Percentiles rank a stretch among this genome's conserved stretches.
Conservation (phyloP, 352 stramenopile genomes). For the Phytophthora europaea region DNA sequence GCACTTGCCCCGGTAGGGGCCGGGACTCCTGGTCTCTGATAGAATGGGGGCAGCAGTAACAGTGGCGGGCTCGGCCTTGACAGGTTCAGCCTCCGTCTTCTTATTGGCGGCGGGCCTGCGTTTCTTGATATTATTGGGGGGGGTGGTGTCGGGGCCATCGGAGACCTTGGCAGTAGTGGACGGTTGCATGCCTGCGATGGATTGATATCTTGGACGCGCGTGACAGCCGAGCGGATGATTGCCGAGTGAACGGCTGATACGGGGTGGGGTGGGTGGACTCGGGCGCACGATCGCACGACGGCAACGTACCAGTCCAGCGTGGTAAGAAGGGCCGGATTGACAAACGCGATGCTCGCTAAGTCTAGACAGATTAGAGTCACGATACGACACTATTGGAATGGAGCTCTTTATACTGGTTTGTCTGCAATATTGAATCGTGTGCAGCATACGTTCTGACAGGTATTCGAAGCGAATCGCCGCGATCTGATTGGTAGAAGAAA, state of each 20-base stretch:
- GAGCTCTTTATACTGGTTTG: neutral
- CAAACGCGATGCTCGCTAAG: neutral
- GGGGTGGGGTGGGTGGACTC: conserved; percentile 30
- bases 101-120: conserved; percentile 18
- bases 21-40: conserved; percentile 17
- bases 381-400: neutral
- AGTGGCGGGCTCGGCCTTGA: neutral
- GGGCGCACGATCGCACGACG: conserved; percentile 23
- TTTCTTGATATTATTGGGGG: conserved; percentile 13
- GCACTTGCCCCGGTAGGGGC: conserved; percentile 69
- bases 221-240: conserved; percentile 24
- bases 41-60: neutral
- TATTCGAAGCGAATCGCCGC: conserved; percentile 21
- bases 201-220: conserved; percentile 10
- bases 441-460: neutral
- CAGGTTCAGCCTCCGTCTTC: neutral
- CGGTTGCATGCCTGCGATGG: conserved; percentile 24
- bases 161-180: conserved; percentile 13
- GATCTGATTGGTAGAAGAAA: conserved; percentile 34
- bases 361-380: neutral
- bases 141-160: neutral
- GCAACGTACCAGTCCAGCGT: conserved; percentile 24
- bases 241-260: conserved; percentile 36
- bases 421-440: neutral
- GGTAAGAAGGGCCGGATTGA: neutral